A percentile compares a stretch with the other conserved stretches of the same genome.
Evolutionary conservation across 163 green algal genomes (phyloP).

Genomic region (Chlamydomonas reinhardtii): DNA sequence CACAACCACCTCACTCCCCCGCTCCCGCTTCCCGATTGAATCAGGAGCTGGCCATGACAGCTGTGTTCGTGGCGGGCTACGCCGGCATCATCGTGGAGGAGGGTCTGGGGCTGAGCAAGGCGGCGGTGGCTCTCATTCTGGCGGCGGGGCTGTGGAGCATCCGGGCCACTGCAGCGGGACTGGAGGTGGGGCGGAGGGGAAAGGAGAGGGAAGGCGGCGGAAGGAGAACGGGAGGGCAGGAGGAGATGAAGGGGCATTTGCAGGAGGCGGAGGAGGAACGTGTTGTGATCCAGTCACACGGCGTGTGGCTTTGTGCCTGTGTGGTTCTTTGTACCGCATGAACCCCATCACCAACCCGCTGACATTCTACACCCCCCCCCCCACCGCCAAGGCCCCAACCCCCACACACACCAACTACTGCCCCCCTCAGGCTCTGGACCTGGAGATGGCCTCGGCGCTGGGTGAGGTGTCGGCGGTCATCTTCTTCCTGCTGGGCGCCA

Average conservation of each 20-base stretch:
- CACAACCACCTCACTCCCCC: too few species aligned
- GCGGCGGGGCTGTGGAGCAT: slow-evolving; percentile 49
- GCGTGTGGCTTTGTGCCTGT: too few species aligned
- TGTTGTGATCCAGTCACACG: too few species aligned
- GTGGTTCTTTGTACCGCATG: too few species aligned
- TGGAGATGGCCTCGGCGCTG: slow-evolving; percentile 59
- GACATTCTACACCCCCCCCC: too few species aligned
- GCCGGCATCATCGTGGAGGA: slow-evolving; percentile 47
- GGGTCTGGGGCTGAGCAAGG: slow-evolving; percentile 44
- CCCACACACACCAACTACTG: too few species aligned
- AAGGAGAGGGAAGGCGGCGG: neutral
- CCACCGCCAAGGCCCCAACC: neutral
- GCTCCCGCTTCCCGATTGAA: too few species aligned
- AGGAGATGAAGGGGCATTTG: neutral
- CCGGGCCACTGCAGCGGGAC: slow-evolving; percentile 29
- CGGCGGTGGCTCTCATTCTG: slow-evolving; percentile 36
- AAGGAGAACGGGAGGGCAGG: too few species aligned
- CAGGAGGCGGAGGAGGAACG: too few species aligned
- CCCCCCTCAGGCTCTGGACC: slow-evolving; percentile 4
- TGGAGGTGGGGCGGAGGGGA: neutral
- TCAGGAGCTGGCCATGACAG: slow-evolving; percentile 38
- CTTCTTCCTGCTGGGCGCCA: slow-evolving; percentile 85
- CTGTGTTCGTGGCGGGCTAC: slow-evolving; percentile 30
- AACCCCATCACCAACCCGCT: too few species aligned
- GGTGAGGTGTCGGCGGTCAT: slow-evolving; percentile 76